phyloP scores from a whole-genome alignment of 2,329 filamentous ascomycete genomes.

The Boeremia exigua region DNA sequence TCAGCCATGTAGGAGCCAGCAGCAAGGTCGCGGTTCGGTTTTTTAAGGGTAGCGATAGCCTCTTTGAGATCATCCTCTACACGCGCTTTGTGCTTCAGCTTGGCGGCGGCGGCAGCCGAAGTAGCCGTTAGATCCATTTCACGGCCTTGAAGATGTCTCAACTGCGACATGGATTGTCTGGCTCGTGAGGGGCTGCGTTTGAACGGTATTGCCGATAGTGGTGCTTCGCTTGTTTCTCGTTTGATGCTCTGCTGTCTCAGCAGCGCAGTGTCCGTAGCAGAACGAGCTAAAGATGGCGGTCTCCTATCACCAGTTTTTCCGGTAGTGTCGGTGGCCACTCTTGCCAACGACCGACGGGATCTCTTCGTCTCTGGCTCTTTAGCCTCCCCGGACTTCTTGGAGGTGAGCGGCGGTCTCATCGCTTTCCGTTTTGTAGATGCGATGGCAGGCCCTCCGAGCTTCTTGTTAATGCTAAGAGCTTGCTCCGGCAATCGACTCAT shows the following conservation, averaged over 20 bases:
- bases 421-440: slow-evolving; percentile 60
- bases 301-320: slow-evolving; percentile 58
- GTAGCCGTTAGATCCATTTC: slow-evolving; percentile 62
- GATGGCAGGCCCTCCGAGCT: slow-evolving; percentile 74
- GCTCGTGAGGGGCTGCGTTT: slow-evolving; percentile 51
- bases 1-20: slow-evolving; percentile 71
- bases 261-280: slow-evolving; percentile 67
- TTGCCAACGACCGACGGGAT: slow-evolving; percentile 62
- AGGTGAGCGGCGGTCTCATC: slow-evolving; percentile 47
- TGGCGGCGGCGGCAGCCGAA: slow-evolving; percentile 61
- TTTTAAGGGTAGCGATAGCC: slow-evolving; percentile 75
- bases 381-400: slow-evolving; percentile 48
- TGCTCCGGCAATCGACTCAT: slow-evolving; percentile 75
- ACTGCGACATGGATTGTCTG: slow-evolving; percentile 48
- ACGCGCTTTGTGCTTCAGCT: slow-evolving; percentile 68
- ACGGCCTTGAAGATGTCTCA: slow-evolving; percentile 57
- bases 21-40: slow-evolving; percentile 75
- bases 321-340: slow-evolving; percentile 65
- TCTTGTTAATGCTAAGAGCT: slow-evolving; percentile 73
- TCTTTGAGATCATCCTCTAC: slow-evolving; percentile 74
- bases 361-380: slow-evolving; percentile 50
- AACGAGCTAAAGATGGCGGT: slow-evolving; percentile 70
- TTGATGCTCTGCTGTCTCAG: slow-evolving; percentile 64
- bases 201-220: slow-evolving; percentile 58
- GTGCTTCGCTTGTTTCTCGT: slow-evolving; percentile 69